Conservation (phyloP, 2,329 filamentous ascomycete genomes). For the Diaporthe longicolla region DNA sequence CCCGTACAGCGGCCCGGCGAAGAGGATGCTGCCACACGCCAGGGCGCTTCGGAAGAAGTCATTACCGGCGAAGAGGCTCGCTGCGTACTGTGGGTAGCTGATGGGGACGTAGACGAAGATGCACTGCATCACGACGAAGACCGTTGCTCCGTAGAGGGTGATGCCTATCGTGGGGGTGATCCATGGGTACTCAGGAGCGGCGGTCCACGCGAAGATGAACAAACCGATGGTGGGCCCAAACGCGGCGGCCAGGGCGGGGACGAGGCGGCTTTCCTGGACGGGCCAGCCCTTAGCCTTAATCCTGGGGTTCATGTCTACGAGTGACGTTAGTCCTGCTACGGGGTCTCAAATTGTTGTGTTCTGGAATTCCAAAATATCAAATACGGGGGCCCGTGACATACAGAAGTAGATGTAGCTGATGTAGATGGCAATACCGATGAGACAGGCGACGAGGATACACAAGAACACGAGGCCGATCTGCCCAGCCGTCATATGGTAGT, state of each 20-base stretch:
- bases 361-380: too few relatives aligned
- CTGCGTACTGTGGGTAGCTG: conserved; percentile 69
- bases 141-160: conserved; percentile 64
- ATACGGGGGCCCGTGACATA: too few relatives aligned
- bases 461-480: conserved; percentile 73
- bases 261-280: conserved; percentile 66
- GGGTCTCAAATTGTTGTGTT: too few relatives aligned
- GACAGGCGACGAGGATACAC: conserved; percentile 70
- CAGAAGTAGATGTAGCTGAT: conserved; percentile 64
- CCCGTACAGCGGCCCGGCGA: conserved; percentile 70
- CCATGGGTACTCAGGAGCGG: conserved; percentile 65
- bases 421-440: conserved; percentile 66
- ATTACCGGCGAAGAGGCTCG: conserved; percentile 72
- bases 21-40: conserved; percentile 72
- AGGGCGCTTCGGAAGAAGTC: conserved; percentile 71
- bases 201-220: conserved; percentile 73
- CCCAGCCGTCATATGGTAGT: conserved; percentile 72
- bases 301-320: conserved; percentile 60
- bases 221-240: conserved; percentile 71
- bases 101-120: conserved; percentile 73
- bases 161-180: conserved; percentile 71
- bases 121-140: conserved; percentile 71
- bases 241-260: conserved; percentile 67
- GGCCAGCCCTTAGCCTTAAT: conserved; percentile 64
- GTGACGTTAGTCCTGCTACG: too few relatives aligned